Conservation (phyloP, 371 early-diverging fungal genomes). For the Mucor velutinosus region DNA sequence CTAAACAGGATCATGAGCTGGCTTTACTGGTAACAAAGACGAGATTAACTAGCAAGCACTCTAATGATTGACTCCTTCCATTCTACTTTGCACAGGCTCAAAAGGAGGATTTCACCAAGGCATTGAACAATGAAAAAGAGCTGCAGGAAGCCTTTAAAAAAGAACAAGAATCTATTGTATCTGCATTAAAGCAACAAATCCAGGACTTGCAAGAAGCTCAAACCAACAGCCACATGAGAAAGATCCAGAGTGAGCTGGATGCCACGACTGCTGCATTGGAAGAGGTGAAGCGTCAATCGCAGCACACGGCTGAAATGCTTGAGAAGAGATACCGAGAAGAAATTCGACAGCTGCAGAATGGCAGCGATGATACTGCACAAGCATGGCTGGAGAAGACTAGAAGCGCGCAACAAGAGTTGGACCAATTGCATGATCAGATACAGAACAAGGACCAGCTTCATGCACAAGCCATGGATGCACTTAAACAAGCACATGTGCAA, state of each 20-base stretch:
- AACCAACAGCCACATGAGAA: conserved; percentile 29
- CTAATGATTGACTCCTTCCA: not conserved
- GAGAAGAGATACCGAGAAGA: conserved; percentile 45
- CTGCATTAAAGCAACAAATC: conserved; percentile 15
- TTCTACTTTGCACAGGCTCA: not conserved
- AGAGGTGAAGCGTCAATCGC: conserved; percentile 27
- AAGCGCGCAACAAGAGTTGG: conserved; percentile 37
- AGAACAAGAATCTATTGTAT: not conserved
- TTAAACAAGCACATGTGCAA: conserved; percentile 13
- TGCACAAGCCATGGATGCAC: conserved; percentile 6
- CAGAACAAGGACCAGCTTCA: conserved; percentile 18
- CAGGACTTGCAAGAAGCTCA: conserved; percentile 22
- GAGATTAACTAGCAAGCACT: not conserved
- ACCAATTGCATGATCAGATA: conserved; percentile 26
- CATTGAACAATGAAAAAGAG: conserved; percentile 6
- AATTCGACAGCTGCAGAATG: conserved; percentile 40
- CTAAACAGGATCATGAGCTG: conserved; percentile 4
- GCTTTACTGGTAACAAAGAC: conserved; percentile 5
- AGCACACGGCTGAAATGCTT: conserved; percentile 26
- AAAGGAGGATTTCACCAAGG: conserved; percentile 6
- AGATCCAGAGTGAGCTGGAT: conserved; percentile 32
- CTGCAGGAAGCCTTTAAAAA: conserved; percentile 5
- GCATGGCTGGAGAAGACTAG: conserved; percentile 48
- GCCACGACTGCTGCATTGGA: conserved; percentile 25
- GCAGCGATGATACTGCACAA: conserved; percentile 44